Evolutionary conservation across 2,329 filamentous ascomycete species (phyloP), one percentile per base, ranked within the genome.

Genomic region (Colletotrichum sublineola): DNA sequence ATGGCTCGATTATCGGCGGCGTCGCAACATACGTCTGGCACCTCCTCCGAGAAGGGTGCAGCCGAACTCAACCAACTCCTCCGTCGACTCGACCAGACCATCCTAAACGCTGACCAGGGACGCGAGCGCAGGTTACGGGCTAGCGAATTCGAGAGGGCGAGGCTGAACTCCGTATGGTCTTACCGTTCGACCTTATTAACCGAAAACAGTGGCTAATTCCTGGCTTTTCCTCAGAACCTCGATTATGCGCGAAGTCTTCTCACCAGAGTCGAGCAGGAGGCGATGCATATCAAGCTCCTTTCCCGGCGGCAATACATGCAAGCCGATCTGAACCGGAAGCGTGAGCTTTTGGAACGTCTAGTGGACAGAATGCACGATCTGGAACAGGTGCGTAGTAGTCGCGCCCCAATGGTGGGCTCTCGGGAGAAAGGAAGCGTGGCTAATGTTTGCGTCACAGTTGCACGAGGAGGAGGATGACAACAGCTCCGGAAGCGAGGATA

Each of bases 241-340:
- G 89, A 93, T 75, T 90, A 93, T 79, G 93, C 93, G 29, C 89
- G 91, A 52, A 87, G 86, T 0, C 86, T 93, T 40, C 88, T 95
- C 68, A 87, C 92, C 29, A 90, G 87, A 71, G 87, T 94, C 53
- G 93, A 95, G 79, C 92, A 94, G 76, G 89, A 93, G 76, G 87
- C 90, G 7, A 81, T 89, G 18, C 84, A 81, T n/a, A 82, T 91
- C 74, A 91, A 91, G 78, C 83, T 87, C 42, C 87, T 87, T 68
- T 80, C 85, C 6, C 88, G 88, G 71, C 88, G 90, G 76, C 85
- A 90, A 74, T 88, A 91, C 70, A 79, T 87, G 24, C 92, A 94
- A 80, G 81, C 84, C 31, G 90, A 93, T 73, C 84, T 96, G 42
- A 86, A 89, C 73, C 82, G 83, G 55, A 93, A 94, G 77, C 87